Percentiles rank a stretch among this genome's conserved stretches.
phyloP scores from a whole-genome alignment of 345 rosid genomes.

The Mallotus nudiflorus region DNA sequence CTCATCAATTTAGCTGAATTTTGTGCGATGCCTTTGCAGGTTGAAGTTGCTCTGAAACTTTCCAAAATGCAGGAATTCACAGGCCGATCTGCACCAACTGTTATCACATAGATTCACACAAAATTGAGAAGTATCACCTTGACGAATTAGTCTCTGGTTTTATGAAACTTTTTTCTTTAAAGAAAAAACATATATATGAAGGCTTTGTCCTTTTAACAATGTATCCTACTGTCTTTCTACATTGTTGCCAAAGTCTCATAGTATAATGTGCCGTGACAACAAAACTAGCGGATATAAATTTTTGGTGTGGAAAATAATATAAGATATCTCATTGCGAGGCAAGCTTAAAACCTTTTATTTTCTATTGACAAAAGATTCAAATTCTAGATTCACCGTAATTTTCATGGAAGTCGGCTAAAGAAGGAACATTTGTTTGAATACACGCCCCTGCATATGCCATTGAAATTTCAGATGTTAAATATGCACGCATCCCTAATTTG shows the following conservation, averaged over 20 bases:
- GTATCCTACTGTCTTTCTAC: conserved; percentile 3
- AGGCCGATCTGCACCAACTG: conserved; percentile 92
- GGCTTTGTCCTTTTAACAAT: background rate
- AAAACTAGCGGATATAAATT: background rate
- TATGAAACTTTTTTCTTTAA: background rate
- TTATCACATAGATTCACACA: conserved; percentile 58
- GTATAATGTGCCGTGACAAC: background rate
- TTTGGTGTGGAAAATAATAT: conserved; percentile 18
- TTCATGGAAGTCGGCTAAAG: too few species aligned
- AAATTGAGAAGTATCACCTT: background rate
- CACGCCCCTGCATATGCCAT: too few species aligned
- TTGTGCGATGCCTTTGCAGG: conserved; percentile 45
- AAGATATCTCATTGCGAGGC: background rate
- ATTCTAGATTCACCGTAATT: too few species aligned
- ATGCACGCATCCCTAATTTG: too few species aligned
- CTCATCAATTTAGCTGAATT: conserved; percentile 13
- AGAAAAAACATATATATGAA: background rate
- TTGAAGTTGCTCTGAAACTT: conserved; percentile 85
- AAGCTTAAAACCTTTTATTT: background rate
- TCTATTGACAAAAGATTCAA: background rate
- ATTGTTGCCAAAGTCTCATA: background rate
- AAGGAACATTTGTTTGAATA: too few species aligned
- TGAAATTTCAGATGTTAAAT: too few species aligned
- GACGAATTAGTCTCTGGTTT: background rate
- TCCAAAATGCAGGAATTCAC: conserved; percentile 94